phyloP scores from a whole-genome alignment of 495 filamentous ascomycete species.

The Penicillium steckii region DNA sequence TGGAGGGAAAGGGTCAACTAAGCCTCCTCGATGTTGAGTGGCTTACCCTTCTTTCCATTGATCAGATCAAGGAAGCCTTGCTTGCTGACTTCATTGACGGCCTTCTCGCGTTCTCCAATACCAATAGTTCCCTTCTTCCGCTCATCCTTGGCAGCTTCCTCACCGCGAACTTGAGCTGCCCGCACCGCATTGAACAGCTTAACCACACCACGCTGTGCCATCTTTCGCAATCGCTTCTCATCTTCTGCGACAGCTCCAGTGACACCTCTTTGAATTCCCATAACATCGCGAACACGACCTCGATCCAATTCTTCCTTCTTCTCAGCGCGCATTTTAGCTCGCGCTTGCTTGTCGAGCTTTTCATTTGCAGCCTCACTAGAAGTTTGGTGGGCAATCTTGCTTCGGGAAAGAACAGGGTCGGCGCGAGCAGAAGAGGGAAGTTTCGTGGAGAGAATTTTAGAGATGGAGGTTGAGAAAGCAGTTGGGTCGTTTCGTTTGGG shows the following conservation, averaged over 20 bases:
- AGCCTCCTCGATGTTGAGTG: constrained; percentile 49
- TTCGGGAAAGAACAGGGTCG: constrained; percentile 87
- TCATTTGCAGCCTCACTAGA: constrained; percentile 65
- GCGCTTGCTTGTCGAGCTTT: constrained; percentile 77
- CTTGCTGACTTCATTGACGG: constrained; percentile 90
- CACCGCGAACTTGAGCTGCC: constrained; percentile 81
- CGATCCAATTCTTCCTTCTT: constrained; percentile 80
- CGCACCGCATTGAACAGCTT: constrained; percentile 95
- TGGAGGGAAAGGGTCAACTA: constrained; percentile 21
- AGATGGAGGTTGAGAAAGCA: constrained; percentile 87
- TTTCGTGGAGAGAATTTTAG: constrained; percentile 86
- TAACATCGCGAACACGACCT: constrained; percentile 82
- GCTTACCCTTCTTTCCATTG: constrained; percentile 53
- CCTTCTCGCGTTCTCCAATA: constrained; percentile 70
- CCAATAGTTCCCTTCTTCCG: constrained; percentile 74
- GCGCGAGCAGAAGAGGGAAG: constrained; percentile 72
- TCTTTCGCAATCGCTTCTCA: constrained; percentile 80
- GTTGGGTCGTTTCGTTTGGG: constrained; percentile 84
- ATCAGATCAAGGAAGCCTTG: constrained; percentile 94
- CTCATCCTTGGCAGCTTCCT: constrained; percentile 67
- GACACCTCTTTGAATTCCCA: constrained; percentile 51
- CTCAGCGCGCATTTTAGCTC: constrained; percentile 73
- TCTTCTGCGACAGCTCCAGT: constrained; percentile 63
- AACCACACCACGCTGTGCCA: constrained; percentile 86
- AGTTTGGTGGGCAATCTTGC: constrained; percentile 62